These are phyloP conservation scores for Corynascus novoguineensis DNA, from an alignment of 495 filamentous ascomycete species.

Conservation along the genomic window DNA sequence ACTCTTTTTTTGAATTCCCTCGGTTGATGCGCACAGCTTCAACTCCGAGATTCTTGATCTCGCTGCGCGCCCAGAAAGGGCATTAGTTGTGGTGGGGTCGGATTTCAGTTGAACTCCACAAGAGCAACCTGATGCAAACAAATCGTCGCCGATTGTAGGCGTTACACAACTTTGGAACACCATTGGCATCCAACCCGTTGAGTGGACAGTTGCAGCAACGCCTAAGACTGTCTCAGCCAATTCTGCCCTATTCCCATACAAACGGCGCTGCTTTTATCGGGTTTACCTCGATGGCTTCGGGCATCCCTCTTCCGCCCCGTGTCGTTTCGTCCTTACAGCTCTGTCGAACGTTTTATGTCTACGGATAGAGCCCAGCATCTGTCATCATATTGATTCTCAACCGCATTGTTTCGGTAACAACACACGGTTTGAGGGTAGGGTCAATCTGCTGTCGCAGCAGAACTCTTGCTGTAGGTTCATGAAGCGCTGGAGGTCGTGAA, in stretches of 20 bases:
- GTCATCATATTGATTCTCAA: too few species aligned
- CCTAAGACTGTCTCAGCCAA: not conserved
- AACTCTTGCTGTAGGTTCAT: not conserved
- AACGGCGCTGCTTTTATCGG: too few species aligned
- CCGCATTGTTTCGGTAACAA: too few species aligned
- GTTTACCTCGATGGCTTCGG: too few species aligned
- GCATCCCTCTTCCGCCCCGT: too few species aligned
- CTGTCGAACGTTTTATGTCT: not conserved
- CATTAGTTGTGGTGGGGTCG: not conserved
- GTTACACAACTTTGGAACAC: slow-evolving; percentile 1
- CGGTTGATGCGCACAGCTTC: not conserved
- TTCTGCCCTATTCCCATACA: not conserved
- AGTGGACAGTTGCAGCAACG: not conserved
- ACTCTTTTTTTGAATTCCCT: too few species aligned
- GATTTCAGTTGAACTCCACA: not conserved
- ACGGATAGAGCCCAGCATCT: not conserved
- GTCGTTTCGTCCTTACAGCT: too few species aligned
- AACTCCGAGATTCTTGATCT: too few species aligned
- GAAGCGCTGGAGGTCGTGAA: too few species aligned
- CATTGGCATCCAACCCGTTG: not conserved
- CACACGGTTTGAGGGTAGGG: too few species aligned
- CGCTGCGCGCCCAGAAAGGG: too few species aligned
- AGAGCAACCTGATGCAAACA: not conserved
- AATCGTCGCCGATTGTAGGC: not conserved
- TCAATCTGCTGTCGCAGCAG: not conserved